Evolutionary conservation across 140 eudicot species (phyloP).

Genomic region (Oenanthe javanica): DNA sequence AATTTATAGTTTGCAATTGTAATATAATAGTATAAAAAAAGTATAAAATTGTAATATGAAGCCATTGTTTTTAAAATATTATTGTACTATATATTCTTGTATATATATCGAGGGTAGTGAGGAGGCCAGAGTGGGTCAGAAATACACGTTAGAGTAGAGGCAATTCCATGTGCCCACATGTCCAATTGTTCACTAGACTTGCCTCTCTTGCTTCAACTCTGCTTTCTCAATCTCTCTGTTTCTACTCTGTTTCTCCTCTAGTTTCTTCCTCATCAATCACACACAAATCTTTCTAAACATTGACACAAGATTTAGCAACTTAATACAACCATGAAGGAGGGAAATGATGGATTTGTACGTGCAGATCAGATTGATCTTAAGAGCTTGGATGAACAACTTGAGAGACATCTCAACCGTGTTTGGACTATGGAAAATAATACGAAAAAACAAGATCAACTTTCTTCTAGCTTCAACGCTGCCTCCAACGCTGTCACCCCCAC

Average conservation of each 20-base stretch:
- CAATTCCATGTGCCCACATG: conserved; percentile 98
- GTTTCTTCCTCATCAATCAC: neutral
- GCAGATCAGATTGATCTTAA: conserved; percentile 97
- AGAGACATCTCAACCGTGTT: conserved; percentile 59
- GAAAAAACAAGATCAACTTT: neutral
- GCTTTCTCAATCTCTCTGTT: neutral
- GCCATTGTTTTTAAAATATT: too few relatives aligned
- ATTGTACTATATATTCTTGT: too few relatives aligned
- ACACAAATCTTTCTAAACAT: neutral
- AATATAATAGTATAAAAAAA: too few relatives aligned
- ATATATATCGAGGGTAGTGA: neutral
- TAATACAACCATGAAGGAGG: conserved; percentile 24
- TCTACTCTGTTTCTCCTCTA: neutral
- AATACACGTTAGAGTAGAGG: conserved; percentile 66
- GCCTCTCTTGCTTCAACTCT: neutral
- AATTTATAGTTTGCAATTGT: too few relatives aligned
- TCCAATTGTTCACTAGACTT: conserved; percentile 12
- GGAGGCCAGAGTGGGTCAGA: conserved; percentile 46
- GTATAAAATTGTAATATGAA: too few relatives aligned
- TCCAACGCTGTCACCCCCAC: conserved; percentile 24
- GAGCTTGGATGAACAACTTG: conserved; percentile 80
- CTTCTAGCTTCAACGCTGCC: conserved; percentile 18
- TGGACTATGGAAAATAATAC: conserved; percentile 69
- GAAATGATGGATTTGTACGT: conserved; percentile 63
- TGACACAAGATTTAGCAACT: too few relatives aligned